Base-by-base conservation (phyloP, 202 grass and related monocot genomes). In the Dendrocalamus latiflorus region DNA sequence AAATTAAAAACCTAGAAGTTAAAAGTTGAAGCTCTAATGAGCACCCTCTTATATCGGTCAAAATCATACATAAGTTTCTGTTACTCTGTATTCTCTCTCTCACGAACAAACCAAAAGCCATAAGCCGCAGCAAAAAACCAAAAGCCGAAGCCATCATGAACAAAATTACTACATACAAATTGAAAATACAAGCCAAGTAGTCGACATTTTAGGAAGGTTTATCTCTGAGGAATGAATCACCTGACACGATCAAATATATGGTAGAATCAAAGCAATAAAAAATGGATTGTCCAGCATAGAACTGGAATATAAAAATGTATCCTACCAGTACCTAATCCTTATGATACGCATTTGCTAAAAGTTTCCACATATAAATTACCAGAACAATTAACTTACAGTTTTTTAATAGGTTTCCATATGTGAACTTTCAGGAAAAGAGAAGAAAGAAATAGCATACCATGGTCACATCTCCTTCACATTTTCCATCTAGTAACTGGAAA, bases 401-500 rank as follows among this genome's bases (percentile, higher is more conserved):
- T 86, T 86, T 6, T 41, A 38, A 26, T 66, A 26, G 16, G 50
- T 71, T 42, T 12, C 51, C 36, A 61, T 21, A 83, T 55, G 36
- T 44, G 18, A 18, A 76, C 37, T 70, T 45, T 38, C 10, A 80
- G 48, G 18, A 30, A 21, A 83, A 75, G n/a, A 39, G 8, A 81
- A 66, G 58, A 86, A 75, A 50, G 43, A 63, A 58, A 61, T 47
- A 43, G 2, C 58, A 69, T 94, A 99, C 96, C 96, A 84, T 89
- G n/a, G 20, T 81, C 21, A 65, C 85, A 87, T 90, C 87, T 65
- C 89, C 91, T 89, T 91, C 90, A 38, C 87, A 89, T 26, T 83
- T 99, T 84, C 87, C 89, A 70, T 92, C 87, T n/a, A 95, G 85
- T 85, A 95, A 86, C 96, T 99, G 73, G 21, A 84, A 88, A 75